phyloP scores from a whole-genome alignment of 306 rosid genomes.

The Dryas octopetala region DNA sequence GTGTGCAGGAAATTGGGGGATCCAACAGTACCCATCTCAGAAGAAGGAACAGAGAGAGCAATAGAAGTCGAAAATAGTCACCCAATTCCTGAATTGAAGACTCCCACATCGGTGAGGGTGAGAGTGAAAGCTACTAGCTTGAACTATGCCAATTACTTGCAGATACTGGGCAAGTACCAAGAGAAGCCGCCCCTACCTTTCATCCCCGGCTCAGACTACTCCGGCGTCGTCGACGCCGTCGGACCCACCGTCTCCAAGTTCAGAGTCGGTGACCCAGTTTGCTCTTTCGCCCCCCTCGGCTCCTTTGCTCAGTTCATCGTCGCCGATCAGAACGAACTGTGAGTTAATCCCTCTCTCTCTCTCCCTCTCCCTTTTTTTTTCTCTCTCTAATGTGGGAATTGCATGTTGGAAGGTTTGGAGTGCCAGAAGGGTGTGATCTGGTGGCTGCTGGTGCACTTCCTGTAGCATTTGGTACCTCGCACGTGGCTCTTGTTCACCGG shows the following conservation, averaged over 20 bases:
- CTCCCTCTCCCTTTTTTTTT: conserved; percentile 1
- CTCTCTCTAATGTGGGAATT: not conserved
- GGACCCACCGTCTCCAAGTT: conserved; percentile 66
- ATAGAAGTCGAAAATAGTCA: conserved; percentile 43
- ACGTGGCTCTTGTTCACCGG: conserved; percentile 81
- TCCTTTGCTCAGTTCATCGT: conserved; percentile 78
- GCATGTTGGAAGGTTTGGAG: conserved; percentile 53
- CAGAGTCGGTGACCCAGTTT: conserved; percentile 71
- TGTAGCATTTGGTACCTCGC: conserved; percentile 92
- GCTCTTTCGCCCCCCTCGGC: conserved; percentile 61
- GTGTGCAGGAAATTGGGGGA: conserved; percentile 83
- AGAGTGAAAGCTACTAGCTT: conserved; percentile 85
- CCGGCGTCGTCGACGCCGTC: conserved; percentile 74
- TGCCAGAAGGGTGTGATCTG: conserved; percentile 84
- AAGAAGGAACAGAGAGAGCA: conserved; percentile 14
- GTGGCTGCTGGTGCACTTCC: conserved; percentile 86
- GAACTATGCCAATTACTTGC: conserved; percentile 88
- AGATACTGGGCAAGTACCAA: conserved; percentile 73
- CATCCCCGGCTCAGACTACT: conserved; percentile 83
- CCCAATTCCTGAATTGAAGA: conserved; percentile 58
- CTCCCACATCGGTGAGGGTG: conserved; percentile 74
- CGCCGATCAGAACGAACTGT: conserved; percentile 61
- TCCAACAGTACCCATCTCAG: conserved; percentile 43
- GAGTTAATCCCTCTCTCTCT: conserved; percentile 1
- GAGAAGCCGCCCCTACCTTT: conserved; percentile 75